Conservation (phyloP, 169 alveolate genomes). For the Cryptosporidium viatorum region DNA sequence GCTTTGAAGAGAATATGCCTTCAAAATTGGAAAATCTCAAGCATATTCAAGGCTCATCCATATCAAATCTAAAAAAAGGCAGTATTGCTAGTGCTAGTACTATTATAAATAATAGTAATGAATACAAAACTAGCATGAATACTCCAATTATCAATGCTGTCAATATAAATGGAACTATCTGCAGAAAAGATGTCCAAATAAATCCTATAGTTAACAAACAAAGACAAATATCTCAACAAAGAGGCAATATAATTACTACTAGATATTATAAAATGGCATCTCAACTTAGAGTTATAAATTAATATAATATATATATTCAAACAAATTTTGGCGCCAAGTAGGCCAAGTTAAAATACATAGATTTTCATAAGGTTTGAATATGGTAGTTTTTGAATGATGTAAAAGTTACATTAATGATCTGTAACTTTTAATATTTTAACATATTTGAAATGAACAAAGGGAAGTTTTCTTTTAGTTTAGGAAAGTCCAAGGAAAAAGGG, state of each 20-base stretch:
- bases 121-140: neutral
- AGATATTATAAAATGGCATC: conserved; percentile 70
- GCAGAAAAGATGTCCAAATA: neutral
- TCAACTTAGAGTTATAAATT: conserved; percentile 34
- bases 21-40: neutral
- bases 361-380: neutral
- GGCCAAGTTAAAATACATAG: neutral
- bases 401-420: neutral
- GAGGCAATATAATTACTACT: conserved; percentile 23
- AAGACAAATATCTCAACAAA: neutral
- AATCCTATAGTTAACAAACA: neutral
- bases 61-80: neutral
- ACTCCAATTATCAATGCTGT: neutral
- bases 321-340: neutral
- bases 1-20: neutral
- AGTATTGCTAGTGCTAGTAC: neutral
- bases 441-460: conserved; percentile 1
- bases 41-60: neutral
- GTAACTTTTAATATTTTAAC: neutral
- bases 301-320: neutral
- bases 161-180: neutral
- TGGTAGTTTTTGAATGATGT: neutral
- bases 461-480: conserved; percentile 3
- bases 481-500: neutral
- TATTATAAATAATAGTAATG: neutral